A percentile compares a stretch with the other conserved stretches of the same genome.
These are phyloP conservation scores for Psilocybe cyanescens DNA, from an alignment of 768 basidiomycete species.

Conservation along the genomic window DNA sequence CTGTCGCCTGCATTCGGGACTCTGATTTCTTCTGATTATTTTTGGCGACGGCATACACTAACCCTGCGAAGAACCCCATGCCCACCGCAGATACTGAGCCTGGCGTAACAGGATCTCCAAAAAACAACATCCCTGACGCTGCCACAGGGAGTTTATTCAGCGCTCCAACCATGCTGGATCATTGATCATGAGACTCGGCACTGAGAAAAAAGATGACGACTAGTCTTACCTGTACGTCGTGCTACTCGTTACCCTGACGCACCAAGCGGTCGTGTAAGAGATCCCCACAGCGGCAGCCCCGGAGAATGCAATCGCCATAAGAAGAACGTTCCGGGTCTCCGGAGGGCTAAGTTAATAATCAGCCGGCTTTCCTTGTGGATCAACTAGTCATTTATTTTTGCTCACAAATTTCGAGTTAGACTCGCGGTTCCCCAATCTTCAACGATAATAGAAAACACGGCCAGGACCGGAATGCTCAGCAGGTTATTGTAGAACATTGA, in stretches of 20 bases:
- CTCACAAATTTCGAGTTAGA: slow-evolving; percentile 87
- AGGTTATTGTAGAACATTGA: slow-evolving; percentile 99
- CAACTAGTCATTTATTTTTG: slow-evolving; percentile 10
- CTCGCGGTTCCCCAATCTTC: slow-evolving; percentile 91
- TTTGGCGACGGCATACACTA: slow-evolving; percentile 94
- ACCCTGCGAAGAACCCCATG: slow-evolving; percentile 89
- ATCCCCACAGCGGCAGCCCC: slow-evolving; percentile 98
- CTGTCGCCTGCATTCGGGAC: slow-evolving; percentile 49
- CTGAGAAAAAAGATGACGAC: neutral
- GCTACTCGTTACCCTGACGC: slow-evolving; percentile 92
- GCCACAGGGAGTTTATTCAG: slow-evolving; percentile 98
- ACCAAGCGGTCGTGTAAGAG: slow-evolving; percentile 99
- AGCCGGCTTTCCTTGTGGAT: slow-evolving; percentile 2
- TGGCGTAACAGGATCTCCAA: slow-evolving; percentile 86
- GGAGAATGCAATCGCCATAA: slow-evolving; percentile 92
- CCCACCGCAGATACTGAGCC: slow-evolving; percentile 88
- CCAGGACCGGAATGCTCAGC: slow-evolving; percentile 89
- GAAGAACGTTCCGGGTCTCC: slow-evolving; percentile 75
- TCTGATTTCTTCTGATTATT: slow-evolving; percentile 88
- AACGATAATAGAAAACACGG: slow-evolving; percentile 76
- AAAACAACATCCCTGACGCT: slow-evolving; percentile 98
- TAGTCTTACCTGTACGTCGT: slow-evolving; percentile 90
- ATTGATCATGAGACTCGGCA: slow-evolving; percentile 10
- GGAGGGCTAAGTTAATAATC: slow-evolving; percentile 63
- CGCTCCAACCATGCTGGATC: slow-evolving; percentile 89